Percentiles rank a stretch among this genome's conserved stretches.
phyloP scores from a whole-genome alignment of 2,329 filamentous ascomycete species.

The Raffaelea arxii region DNA sequence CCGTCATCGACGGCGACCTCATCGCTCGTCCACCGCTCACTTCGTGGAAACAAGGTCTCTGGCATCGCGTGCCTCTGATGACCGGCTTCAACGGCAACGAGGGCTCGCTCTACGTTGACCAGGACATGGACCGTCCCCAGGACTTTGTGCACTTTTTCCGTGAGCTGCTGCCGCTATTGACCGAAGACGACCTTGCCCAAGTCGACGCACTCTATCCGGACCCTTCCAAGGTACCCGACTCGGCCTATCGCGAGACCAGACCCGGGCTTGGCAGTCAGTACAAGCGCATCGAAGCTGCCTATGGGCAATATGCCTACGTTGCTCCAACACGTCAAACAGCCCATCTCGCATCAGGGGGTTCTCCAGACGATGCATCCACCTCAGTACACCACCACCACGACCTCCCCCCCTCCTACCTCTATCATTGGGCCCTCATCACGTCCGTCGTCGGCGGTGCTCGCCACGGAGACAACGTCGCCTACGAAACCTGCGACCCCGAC shows the following conservation, averaged over 20 bases:
- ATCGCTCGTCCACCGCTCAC: not conserved
- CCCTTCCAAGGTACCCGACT: not conserved
- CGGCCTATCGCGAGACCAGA: not conserved
- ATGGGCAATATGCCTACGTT: conserved; percentile 44
- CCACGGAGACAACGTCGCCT: conserved; percentile 37
- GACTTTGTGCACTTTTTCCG: not conserved
- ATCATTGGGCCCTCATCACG: conserved; percentile 41
- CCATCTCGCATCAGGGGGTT: conserved; percentile 7
- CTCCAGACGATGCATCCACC: not conserved
- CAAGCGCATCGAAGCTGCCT: conserved; percentile 42
- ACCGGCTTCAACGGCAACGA: not conserved
- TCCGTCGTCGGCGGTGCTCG: conserved; percentile 32
- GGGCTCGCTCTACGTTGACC: not conserved
- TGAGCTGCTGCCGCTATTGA: not conserved
- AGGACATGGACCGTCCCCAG: not conserved
- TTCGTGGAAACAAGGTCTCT: not conserved
- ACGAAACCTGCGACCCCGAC: conserved; percentile 30
- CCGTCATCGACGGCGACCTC: not conserved
- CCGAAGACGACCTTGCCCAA: not conserved
- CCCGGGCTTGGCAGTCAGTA: conserved; percentile 28
- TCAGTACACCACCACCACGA: conserved; percentile 40
- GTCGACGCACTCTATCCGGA: not conserved
- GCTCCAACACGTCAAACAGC: conserved; percentile 40
- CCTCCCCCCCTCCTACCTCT: conserved; percentile 34
- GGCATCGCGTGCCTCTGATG: not conserved